Evolutionary conservation across 768 basidiomycete genomes (phyloP), one percentile per base, ranked within the genome.

Genomic region (Pleurotus pulmonarius): DNA sequence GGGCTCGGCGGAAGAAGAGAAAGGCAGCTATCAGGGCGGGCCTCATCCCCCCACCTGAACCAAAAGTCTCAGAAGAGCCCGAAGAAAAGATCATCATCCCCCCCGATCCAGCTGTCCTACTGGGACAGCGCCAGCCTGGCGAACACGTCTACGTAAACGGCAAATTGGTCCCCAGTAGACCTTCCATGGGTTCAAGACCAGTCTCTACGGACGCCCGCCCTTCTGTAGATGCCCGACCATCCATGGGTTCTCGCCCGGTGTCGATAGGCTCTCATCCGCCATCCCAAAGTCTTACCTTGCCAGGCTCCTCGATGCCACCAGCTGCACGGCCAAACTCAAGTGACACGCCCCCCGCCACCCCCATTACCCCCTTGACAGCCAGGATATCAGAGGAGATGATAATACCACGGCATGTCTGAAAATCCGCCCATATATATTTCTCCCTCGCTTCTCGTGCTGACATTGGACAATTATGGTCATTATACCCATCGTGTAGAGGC

Each of bases 51-150:
- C 54, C 55, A 22, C 37, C 45, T 15, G 29, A 58, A 34, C 26
- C 55, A 3, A 55, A 58, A 38, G 20, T 29, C 34, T 49, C 54
- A 11, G 41, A 46, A 25, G 49, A 39, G 24, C 38, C 38, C 15
- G 70, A 74, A 52, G 77, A 80, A 61, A 76, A 70, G 46, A 70
- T 83, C 55, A 73, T 86, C 49, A 81, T 86, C 16, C 85, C 85
- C 16, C 85, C 84, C 1, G 85, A 87, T 67, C 85, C 86, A n/a
- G 85, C 85, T 40, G 73, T 86, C 26, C 65, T 86, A n/a, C 69
- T 80, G 44, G 82, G 81, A 16, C 72, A 75, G 46, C 65, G 71
- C 18, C 60, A 66, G 55, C 76, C 81, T 2, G 80, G 81, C 11
- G 70, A 76, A 56, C 53, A 59, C 41, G 60, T 60, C 6, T 61